A percentile compares a stretch with the other conserved stretches of the same genome.
phyloP scores from a whole-genome alignment of 2,329 filamentous ascomycete genomes.

The Didymella pinodella region DNA sequence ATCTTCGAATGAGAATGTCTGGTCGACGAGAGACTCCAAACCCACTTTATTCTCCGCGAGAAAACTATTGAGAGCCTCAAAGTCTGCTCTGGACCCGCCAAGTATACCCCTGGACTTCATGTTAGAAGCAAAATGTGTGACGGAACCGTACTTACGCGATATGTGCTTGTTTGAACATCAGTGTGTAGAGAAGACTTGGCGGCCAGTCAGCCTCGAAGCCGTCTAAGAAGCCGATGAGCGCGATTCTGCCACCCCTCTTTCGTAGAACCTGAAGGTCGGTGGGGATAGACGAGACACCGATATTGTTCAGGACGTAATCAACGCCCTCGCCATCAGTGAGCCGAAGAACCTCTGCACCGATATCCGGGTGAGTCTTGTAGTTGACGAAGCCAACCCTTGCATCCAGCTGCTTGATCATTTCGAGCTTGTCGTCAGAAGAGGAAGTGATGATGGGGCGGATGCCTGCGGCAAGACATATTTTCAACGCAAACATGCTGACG shows the following conservation, averaged over 20 bases:
- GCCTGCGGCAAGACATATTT: neutral
- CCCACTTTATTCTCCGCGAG: neutral
- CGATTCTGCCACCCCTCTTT: neutral
- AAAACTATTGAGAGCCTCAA: neutral
- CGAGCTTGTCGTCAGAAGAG: neutral
- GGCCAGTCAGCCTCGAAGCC: neutral
- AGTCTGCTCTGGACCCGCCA: neutral
- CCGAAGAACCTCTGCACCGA: neutral
- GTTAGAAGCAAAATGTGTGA: neutral
- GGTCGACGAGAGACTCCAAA: neutral
- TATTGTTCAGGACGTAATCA: neutral
- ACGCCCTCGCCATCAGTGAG: neutral
- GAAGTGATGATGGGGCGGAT: neutral
- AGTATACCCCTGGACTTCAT: neutral
- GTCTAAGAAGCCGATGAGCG: neutral
- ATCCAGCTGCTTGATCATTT: neutral
- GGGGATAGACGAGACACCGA: neutral
- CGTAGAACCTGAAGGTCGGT: neutral
- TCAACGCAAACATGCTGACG: neutral
- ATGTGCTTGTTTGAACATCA: neutral
- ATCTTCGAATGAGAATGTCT: neutral
- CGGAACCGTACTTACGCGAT: neutral
- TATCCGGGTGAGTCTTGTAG: neutral
- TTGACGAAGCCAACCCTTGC: neutral
- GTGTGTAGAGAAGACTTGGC: neutral